Evolutionary conservation across 2,329 filamentous ascomycete genomes (phyloP), one percentile per base, ranked within the genome.

Genomic region (Coniochaeta hoffmannii): DNA sequence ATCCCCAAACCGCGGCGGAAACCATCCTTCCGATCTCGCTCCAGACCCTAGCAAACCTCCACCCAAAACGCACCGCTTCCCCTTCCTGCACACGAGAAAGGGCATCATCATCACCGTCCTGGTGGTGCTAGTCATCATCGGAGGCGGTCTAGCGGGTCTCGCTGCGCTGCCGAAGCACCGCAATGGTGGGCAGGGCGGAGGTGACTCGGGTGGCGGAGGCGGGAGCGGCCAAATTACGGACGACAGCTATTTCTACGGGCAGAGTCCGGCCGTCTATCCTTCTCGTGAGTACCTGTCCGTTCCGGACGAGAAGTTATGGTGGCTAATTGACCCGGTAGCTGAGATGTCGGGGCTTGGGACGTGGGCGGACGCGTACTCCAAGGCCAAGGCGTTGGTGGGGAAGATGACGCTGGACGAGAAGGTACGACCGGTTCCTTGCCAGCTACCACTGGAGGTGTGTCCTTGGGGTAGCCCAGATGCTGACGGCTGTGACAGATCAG

Each of bases 391-490:
- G 1, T 83, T 94, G 61, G 88, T 95, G 12, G 78, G 76, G 14
- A 78, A 86, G 63, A 78, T 94, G 73, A 92, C 88, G 1, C 71
- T 92, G 50, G 76, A 84, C 17, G 89, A 95, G 69, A 94, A 93
- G 71, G 83, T 75, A 61, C 24, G 35, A n/a, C n/a, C 14, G 44
- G 19, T 22, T n/a, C 5, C 15, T 22, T n/a, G n/a, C n/a, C n/a
- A n/a, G n/a, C n/a, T n/a, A n/a, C n/a, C n/a, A n/a, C n/a, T n/a
- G 11, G 31, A 10, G 30, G 8, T 35, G 6, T 22, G 30, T 30
- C 2, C 15, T 19, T 35, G 4, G 24, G 15, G 28, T 35, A 8
- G 30, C 5, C 14, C 24, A 31, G 36, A 26, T 31, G 55, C 19
- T 49, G 36, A 26, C 14, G 17, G 22, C 26, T 32, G 3, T 0